Evolutionary conservation across 768 basidiomycete species (phyloP).

Genomic region (Leccinum uliginosum): DNA sequence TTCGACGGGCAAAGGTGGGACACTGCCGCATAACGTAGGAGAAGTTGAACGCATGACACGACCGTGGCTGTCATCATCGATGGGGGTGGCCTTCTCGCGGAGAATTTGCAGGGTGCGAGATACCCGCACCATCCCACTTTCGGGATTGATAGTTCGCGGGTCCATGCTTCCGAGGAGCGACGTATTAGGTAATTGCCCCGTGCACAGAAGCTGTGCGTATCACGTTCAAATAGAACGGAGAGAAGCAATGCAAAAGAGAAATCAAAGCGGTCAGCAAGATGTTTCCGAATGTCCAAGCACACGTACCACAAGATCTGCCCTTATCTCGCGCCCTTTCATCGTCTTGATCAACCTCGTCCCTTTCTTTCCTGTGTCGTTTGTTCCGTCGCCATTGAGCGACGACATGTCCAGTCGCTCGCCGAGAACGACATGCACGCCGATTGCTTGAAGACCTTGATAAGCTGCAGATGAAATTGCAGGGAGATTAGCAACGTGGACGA

Average conservation of each 20-base stretch:
- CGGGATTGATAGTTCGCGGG: conserved; percentile 35
- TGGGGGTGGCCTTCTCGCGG: neutral
- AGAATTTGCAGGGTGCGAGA: conserved; percentile 48
- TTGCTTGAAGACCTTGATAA: conserved; percentile 35
- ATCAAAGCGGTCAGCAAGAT: neutral
- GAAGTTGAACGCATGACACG: conserved; percentile 1
- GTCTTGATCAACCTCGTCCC: conserved; percentile 37
- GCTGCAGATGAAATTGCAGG: neutral
- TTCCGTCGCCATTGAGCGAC: conserved; percentile 22
- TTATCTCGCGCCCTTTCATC: conserved; percentile 44
- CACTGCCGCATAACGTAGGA: conserved; percentile 2
- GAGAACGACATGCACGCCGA: conserved; percentile 46
- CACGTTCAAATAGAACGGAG: neutral
- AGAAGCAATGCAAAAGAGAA: neutral
- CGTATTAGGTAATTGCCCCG: conserved; percentile 59
- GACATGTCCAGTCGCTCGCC: conserved; percentile 50
- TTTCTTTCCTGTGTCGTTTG: conserved; percentile 2
- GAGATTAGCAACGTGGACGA: neutral
- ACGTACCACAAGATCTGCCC: conserved; percentile 50
- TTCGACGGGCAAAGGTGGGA: conserved; percentile 6
- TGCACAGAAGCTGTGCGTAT: conserved; percentile 47
- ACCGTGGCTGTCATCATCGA: neutral
- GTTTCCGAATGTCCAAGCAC: neutral
- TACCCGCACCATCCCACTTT: conserved; percentile 41
- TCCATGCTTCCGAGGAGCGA: conserved; percentile 41